Conservation (phyloP, 179 eudicot species). For the Silene vulgaris region DNA sequence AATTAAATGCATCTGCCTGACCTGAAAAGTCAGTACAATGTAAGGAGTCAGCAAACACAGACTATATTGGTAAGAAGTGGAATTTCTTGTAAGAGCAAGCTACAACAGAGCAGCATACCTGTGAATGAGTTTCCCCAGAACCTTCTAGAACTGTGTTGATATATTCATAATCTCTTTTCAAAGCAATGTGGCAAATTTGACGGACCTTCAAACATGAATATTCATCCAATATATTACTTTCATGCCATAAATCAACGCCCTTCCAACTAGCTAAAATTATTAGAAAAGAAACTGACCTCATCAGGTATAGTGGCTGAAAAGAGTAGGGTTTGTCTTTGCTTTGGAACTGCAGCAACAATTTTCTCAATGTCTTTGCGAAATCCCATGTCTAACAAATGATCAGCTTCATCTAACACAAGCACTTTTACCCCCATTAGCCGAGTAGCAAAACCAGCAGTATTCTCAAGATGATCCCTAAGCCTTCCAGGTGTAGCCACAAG, state of each 20-base stretch:
- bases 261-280: not conserved
- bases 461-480: constrained; percentile 84
- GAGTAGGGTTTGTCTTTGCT: constrained; percentile 85
- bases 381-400: constrained; percentile 97
- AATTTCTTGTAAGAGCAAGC: constrained; percentile 9
- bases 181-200: constrained; percentile 83
- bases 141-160: constrained; percentile 79
- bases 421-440: constrained; percentile 90
- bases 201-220: constrained; percentile 58
- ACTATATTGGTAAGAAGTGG: not conserved
- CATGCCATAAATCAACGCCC: constrained; percentile 1
- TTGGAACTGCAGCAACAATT: constrained; percentile 82
- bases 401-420: constrained; percentile 97
- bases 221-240: constrained; percentile 18
- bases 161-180: constrained; percentile 82
- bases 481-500: constrained; percentile 99
- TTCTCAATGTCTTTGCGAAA: constrained; percentile 90
- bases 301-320: constrained; percentile 90
- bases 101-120: constrained; percentile 43
- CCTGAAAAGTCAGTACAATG: constrained; percentile 42
- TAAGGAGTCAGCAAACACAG: constrained; percentile 1
- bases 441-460: constrained; percentile 91
- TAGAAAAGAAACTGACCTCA: constrained; percentile 46
- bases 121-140: constrained; percentile 79
- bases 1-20: constrained; percentile 73